Percentiles rank a stretch among this genome's conserved stretches.
Evolutionary conservation across 169 alveolate species (phyloP).

Genomic region (Plasmodium inui): DNA sequence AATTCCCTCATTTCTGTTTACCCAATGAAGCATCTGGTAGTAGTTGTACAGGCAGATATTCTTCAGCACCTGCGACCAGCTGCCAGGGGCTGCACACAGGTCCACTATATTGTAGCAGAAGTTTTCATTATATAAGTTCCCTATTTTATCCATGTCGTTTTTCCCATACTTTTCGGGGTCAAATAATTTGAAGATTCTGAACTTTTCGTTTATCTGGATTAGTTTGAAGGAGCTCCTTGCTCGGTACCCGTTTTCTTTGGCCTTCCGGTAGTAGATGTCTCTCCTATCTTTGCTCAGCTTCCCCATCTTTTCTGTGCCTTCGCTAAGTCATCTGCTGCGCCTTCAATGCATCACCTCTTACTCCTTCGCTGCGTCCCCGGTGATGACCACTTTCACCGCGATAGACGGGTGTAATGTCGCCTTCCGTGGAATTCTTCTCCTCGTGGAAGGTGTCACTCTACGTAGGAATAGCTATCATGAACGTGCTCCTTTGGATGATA

Average conservation of each 20-base stretch:
- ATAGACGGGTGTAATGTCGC: not conserved
- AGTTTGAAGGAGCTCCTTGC: constrained; percentile 98
- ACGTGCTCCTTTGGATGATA: not conserved
- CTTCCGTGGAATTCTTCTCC: not conserved
- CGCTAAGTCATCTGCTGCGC: not conserved
- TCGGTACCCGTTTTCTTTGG: constrained; percentile 97
- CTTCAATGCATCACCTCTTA: not conserved
- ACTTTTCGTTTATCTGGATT: constrained; percentile 94
- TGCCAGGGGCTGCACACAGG: constrained; percentile 99
- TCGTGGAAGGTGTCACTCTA: not conserved
- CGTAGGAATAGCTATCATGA: not conserved
- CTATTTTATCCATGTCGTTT: constrained; percentile 36
- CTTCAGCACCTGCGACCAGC: constrained; percentile 96
- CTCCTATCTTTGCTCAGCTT: constrained; percentile 93
- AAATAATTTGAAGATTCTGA: constrained; percentile 84
- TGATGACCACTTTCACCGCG: not conserved
- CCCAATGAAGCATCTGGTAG: constrained; percentile 75
- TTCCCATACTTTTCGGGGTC: constrained; percentile 30
- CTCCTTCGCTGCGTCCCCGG: not conserved
- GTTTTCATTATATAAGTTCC: constrained; percentile 56
- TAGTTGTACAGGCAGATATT: constrained; percentile 73
- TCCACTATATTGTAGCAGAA: constrained; percentile 93
- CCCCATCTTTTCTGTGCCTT: constrained; percentile 85
- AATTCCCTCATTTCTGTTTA: constrained; percentile 67
- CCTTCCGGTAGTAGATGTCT: constrained; percentile 97